Percentiles rank a stretch among this genome's conserved stretches.
Conservation (phyloP, 495 filamentous ascomycete genomes). For the Evernia prunastri region DNA sequence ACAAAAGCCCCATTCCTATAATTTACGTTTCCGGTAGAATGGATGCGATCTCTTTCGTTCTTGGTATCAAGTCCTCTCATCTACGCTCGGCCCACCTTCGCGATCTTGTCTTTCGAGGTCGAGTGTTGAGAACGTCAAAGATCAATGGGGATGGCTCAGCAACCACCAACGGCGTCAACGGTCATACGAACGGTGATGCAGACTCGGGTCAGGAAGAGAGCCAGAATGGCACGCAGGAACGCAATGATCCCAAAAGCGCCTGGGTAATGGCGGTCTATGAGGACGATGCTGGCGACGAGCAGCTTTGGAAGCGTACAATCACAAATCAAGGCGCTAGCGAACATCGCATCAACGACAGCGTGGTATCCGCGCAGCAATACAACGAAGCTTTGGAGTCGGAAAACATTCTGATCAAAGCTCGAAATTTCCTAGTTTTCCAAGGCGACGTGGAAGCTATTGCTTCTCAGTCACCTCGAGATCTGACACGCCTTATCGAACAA, state of each 20-base stretch:
- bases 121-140: conserved; percentile 83
- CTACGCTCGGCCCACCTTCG: conserved; percentile 90
- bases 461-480: conserved; percentile 82
- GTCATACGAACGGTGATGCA: conserved; percentile 45
- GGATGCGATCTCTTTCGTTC: conserved; percentile 98
- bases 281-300: conserved; percentile 92
- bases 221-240: conserved; percentile 40
- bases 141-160: conserved; percentile 81
- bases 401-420: conserved; percentile 94
- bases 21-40: conserved; percentile 55
- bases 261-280: conserved; percentile 99
- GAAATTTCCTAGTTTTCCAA: conserved; percentile 97
- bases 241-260: conserved; percentile 78
- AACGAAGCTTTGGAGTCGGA: conserved; percentile 88
- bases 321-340: conserved; percentile 84
- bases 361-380: conserved; percentile 85
- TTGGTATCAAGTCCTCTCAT: conserved; percentile 97
- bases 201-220: conserved; percentile 47
- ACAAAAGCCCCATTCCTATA: conserved; percentile 7
- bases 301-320: conserved; percentile 91
- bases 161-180: conserved; percentile 40
- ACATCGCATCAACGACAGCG: conserved; percentile 89
- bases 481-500: conserved; percentile 94
- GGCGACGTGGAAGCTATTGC: conserved; percentile 98
- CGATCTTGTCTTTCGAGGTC: conserved; percentile 92